A percentile compares a stretch with the other conserved stretches of the same genome.
Evolutionary conservation across 2,329 filamentous ascomycete genomes (phyloP).

Genomic region (Pleomassaria siparia): DNA sequence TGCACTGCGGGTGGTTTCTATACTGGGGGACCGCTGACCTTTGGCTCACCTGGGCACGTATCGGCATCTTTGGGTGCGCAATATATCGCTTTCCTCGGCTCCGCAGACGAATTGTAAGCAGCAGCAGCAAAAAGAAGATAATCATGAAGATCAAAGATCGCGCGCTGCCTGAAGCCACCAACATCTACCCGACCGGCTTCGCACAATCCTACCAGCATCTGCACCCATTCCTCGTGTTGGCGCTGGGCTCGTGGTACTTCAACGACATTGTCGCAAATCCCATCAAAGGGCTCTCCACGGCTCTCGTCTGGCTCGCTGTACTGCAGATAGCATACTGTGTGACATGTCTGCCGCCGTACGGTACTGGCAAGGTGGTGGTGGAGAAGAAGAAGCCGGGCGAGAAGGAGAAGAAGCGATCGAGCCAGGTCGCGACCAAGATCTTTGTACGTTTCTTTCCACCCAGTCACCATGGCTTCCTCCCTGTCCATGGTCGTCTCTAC

Average conservation of each 20-base stretch:
- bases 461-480: neutral
- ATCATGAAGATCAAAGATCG: slow-evolving; percentile 8
- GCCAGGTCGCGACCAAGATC: slow-evolving; percentile 33
- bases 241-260: slow-evolving; percentile 66
- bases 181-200: slow-evolving; percentile 50
- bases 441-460: slow-evolving; percentile 43
- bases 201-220: slow-evolving; percentile 62
- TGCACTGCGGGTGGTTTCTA: too few relatives aligned
- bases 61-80: too few relatives aligned
- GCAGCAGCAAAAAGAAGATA: too few relatives aligned
- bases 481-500: neutral
- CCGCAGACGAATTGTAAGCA: too few relatives aligned
- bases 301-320: slow-evolving; percentile 63
- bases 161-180: slow-evolving; percentile 43
- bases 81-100: too few relatives aligned
- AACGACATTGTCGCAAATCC: slow-evolving; percentile 69
- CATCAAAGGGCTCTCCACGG: slow-evolving; percentile 60
- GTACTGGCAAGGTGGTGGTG: slow-evolving; percentile 31
- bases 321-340: slow-evolving; percentile 64
- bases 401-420: slow-evolving; percentile 39
- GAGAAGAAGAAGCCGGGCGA: slow-evolving; percentile 53
- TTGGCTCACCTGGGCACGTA: too few relatives aligned
- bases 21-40: too few relatives aligned
- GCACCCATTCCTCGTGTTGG: slow-evolving; percentile 69
- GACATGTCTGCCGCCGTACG: slow-evolving; percentile 60